Evolutionary conservation across 169 alveolate genomes (phyloP), one percentile per base, ranked within the genome.

Genomic region (Plasmodium chabaudi): DNA sequence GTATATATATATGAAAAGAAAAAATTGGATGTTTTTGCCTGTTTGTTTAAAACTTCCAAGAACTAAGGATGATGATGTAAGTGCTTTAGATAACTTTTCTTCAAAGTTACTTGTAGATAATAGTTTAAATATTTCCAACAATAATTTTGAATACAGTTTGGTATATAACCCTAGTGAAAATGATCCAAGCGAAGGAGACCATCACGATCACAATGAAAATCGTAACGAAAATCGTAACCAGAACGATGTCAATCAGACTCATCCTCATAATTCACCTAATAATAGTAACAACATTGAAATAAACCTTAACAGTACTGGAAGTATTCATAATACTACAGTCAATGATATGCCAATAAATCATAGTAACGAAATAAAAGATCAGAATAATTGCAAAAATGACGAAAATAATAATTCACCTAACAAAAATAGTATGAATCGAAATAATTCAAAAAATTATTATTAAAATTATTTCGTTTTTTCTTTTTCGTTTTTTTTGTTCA

Each of bases 1-100:
- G 64, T 84, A 88, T 72, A 79, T 93, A 19, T 77, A 77, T 64
- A 77, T 77, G 88, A 77, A 77, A 25, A 77, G 88, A 47, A 77
- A 77, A 47, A 77, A 77, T 63, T 77, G 88, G 88, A 77, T 77
- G 9, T 77, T 64, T 19, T 25, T 77, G 9, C 88, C 88, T 25
- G 27, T 77, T 6, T 77, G 88, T 23, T 63, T 77, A 68, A 77
- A 77, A 44, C 57, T 77, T 1, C 65, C 88, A 42, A 77, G 65
- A 77, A 77, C 88, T 17, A 77, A 77, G 46, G 88, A 77, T 64
- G 88, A 77, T 23, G 88, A 77, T 77, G 88, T 77, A 2, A 77
- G 88, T 57, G 65, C 88, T 5, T 27, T 77, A 10, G 88, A 77
- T 19, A 77, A 77, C 34, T 77, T 77, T 51, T 77, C 88, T 1